Conservation (phyloP, 2,329 filamentous ascomycete genomes). For the Curvularia lunata region DNA sequence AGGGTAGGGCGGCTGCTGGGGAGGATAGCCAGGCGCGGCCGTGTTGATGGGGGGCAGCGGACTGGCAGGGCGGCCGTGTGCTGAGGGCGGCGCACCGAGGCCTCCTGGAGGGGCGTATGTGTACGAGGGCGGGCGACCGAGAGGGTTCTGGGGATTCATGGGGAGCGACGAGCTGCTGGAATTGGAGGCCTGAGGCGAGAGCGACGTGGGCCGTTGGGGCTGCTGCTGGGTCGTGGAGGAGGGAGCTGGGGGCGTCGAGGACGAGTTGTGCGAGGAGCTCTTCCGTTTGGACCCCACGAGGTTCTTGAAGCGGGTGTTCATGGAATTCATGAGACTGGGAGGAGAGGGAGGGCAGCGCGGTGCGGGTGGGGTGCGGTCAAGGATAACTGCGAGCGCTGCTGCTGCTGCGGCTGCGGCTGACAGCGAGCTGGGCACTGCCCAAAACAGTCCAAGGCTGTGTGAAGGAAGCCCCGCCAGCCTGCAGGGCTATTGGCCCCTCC, state of each 20-base stretch:
- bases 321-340: conserved; percentile 70
- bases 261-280: conserved; percentile 61
- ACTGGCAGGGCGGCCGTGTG: conserved; percentile 57
- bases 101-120: conserved; percentile 57
- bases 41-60: conserved; percentile 65
- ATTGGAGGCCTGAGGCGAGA: conserved; percentile 50
- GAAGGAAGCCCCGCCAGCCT: conserved; percentile 19
- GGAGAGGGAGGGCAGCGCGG: conserved; percentile 27
- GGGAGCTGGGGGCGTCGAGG: conserved; percentile 37
- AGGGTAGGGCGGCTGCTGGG: conserved; percentile 51
- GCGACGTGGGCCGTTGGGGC: conserved; percentile 47
- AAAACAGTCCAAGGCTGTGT: conserved; percentile 26
- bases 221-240: conserved; percentile 45
- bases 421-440: conserved; percentile 31
- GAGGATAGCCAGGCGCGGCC: conserved; percentile 53
- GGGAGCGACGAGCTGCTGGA: conserved; percentile 51
- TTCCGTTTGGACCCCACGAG: conserved; percentile 83
- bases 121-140: conserved; percentile 69
- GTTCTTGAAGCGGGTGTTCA: conserved; percentile 80
- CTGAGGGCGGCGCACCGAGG: conserved; percentile 44
- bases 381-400: conserved; percentile 31
- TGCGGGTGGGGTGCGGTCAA: conserved; percentile 34
- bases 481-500: too few relatives aligned
- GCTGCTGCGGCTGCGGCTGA: conserved; percentile 37
- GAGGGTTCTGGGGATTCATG: conserved; percentile 62